Conservation (phyloP, 352 stramenopile species). For the Phytophthora podocarpi region DNA sequence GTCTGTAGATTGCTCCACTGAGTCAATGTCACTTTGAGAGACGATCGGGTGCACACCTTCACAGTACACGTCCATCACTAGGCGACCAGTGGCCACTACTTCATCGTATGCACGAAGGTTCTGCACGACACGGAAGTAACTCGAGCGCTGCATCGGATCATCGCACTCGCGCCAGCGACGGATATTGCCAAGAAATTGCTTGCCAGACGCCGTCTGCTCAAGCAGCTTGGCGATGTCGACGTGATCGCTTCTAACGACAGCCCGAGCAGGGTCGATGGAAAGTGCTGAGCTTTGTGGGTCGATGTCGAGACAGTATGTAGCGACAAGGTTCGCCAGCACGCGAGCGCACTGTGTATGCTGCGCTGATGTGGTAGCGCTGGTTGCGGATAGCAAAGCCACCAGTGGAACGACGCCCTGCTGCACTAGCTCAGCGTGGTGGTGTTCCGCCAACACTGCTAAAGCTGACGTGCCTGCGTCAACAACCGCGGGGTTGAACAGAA, state of each 20-base stretch:
- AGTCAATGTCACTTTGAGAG: conserved; percentile 19
- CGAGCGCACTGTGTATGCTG: conserved; percentile 67
- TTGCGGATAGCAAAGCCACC: conserved; percentile 57
- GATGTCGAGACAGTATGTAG: conserved; percentile 53
- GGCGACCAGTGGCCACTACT: conserved; percentile 35
- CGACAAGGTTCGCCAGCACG: conserved; percentile 79
- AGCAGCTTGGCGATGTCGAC: conserved; percentile 64
- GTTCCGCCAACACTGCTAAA: conserved; percentile 69
- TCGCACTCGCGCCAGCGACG: conserved; percentile 42
- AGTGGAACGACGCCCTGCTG: conserved; percentile 67
- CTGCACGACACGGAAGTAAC: conserved; percentile 69
- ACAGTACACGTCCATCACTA: conserved; percentile 60
- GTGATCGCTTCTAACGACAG: conserved; percentile 36
- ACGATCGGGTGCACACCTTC: conserved; percentile 85
- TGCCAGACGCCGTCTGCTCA: conserved; percentile 46
- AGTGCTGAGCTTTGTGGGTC: conserved; percentile 35
- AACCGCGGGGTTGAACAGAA: conserved; percentile 72
- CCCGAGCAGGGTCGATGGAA: conserved; percentile 13
- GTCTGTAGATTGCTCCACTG: conserved; percentile 4
- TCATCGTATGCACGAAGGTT: conserved; percentile 72
- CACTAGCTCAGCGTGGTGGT: conserved; percentile 69
- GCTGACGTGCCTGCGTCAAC: conserved; percentile 72
- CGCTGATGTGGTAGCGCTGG: conserved; percentile 28
- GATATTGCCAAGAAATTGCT: conserved; percentile 46
- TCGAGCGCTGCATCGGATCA: conserved; percentile 79